Evolutionary conservation across 768 basidiomycete species (phyloP), one percentile per base, ranked within the genome.

Genomic region (Tulasnella sp.): DNA sequence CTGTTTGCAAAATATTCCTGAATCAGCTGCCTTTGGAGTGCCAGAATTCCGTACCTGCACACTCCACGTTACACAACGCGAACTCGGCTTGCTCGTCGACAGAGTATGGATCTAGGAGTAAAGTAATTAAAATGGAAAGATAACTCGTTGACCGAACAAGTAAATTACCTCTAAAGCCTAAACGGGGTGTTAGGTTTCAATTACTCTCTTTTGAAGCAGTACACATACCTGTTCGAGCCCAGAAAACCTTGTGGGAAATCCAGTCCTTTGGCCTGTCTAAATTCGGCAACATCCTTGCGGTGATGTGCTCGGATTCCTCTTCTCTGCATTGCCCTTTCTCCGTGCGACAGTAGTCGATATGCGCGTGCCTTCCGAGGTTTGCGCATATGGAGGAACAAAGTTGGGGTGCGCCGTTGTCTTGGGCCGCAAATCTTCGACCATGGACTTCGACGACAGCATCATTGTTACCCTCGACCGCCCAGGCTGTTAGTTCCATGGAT

Each of bases 31-130:
- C 16, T 44, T 44, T 18, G 24, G 46, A 75, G 27, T 44, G 6
- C 46, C 38, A 39, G 27, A 2, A 8, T 74, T 12, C 21, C 76
- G 24, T 48, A 79, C 71, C 72, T 19, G 14, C 40, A n/a, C 74
- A 81, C 62, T 76, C 8, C 0, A 83, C 87, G 71, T 82, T 89
- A 89, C 91, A 91, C 83, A 89, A 88, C 0, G 85, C 84, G 82
- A 91, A 92, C 72, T 87, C 87, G 0, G 85, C 75, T 81, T 89
- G 88, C 74, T 91, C 90, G 56, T 90, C 89, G n/a, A 86, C 86
- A 31, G 90, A 87, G 80, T 92, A 91, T 0, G 91, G 91, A 82
- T 92, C 90, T 89, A 44, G 46, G 18, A 68, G 19, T 0, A 27
- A n/a, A 68, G 2, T 8, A 7, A 52, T 52, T 0, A 52, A 52